phyloP scores from a whole-genome alignment of 2,329 filamentous ascomycete species.

The Aureobasidium sp. region DNA sequence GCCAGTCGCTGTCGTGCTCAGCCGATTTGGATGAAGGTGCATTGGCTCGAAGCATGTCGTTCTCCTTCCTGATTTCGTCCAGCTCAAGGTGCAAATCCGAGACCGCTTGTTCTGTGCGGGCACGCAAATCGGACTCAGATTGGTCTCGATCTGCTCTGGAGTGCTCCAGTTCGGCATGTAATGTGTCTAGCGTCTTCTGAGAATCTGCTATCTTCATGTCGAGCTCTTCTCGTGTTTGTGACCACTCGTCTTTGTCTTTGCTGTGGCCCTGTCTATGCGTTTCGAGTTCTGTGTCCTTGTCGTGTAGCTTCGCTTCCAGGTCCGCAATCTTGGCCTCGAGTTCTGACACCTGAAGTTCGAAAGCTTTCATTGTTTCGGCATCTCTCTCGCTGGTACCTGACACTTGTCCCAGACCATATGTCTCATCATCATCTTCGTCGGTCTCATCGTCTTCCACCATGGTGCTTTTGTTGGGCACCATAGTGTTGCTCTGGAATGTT shows the following conservation, averaged over 20 bases:
- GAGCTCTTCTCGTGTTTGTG: conserved; percentile 60
- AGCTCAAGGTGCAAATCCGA: conserved; percentile 16
- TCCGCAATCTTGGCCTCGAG: conserved; percentile 66
- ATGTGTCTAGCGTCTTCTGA: conserved; percentile 16
- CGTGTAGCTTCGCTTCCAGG: conserved; percentile 61
- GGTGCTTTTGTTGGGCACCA: conserved; percentile 94
- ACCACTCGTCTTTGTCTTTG: conserved; percentile 24
- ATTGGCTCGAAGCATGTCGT: conserved; percentile 30
- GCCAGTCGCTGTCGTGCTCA: conserved; percentile 27
- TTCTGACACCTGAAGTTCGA: conserved; percentile 67
- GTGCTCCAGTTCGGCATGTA: conserved; percentile 43
- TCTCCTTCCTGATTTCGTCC: conserved; percentile 21
- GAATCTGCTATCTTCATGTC: conserved; percentile 25
- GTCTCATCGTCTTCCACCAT: conserved; percentile 95
- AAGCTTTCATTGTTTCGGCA: conserved; percentile 64
- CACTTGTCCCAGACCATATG: conserved; percentile 53
- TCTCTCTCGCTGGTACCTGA: conserved; percentile 29
- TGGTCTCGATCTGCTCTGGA: conserved; percentile 43
- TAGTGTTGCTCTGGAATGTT: conserved; percentile 90
- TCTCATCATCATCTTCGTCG: conserved; percentile 51
- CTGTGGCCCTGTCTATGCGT: conserved; percentile 42
- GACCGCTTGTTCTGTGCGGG: conserved; percentile 17
- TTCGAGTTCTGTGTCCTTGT: conserved; percentile 65
- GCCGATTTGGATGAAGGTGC: conserved; percentile 16
- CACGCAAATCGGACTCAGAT: conserved; percentile 18